Conservation (phyloP, 805 yeast species). For the Candida cerambycidarum region DNA sequence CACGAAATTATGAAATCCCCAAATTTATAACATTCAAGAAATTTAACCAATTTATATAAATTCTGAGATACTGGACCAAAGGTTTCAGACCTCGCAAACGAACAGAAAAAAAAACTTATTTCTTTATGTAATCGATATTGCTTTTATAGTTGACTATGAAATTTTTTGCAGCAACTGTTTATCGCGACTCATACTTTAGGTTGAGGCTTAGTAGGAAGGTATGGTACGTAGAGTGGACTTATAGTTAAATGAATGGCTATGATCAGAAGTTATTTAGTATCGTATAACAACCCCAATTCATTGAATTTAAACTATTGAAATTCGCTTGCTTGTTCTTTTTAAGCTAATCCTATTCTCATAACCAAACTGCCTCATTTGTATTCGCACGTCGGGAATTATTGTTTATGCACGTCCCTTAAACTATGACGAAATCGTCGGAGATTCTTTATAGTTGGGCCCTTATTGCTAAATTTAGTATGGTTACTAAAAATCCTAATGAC, state of each 20-base stretch:
- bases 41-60: slow-evolving; percentile 1
- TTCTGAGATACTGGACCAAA: not conserved
- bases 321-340: not conserved
- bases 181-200: too few relatives aligned
- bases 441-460: not conserved
- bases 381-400: not conserved
- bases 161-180: slow-evolving; percentile 3
- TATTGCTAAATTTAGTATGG: not conserved
- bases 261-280: too few relatives aligned
- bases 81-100: not conserved
- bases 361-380: not conserved
- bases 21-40: too few relatives aligned
- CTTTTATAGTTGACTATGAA: not conserved
- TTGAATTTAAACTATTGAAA: too few relatives aligned
- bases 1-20: not conserved
- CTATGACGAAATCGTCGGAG: not conserved
- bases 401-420: not conserved
- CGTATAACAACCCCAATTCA: too few relatives aligned
- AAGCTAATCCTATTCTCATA: not conserved
- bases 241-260: too few relatives aligned
- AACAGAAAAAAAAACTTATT: not conserved
- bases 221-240: too few relatives aligned
- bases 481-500: not conserved
- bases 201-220: too few relatives aligned
- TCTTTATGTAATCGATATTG: not conserved